Conservation (phyloP, 1,284 basidiomycete species). For the Puccinia brachypodii region DNA sequence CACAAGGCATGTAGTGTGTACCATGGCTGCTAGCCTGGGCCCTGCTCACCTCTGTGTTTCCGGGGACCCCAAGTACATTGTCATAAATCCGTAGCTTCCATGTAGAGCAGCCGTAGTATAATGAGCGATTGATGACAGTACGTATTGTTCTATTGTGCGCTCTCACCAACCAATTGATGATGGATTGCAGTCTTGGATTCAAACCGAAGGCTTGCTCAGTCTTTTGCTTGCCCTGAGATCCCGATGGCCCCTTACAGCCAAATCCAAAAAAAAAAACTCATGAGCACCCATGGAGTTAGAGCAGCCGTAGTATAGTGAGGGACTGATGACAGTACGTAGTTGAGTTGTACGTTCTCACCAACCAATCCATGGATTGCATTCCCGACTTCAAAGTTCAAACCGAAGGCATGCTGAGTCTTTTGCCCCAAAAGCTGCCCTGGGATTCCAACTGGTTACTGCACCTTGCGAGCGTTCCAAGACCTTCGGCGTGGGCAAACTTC, state of each 20-base stretch:
- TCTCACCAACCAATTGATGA: constrained; percentile 11
- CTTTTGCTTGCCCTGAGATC: neutral
- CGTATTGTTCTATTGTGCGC: neutral
- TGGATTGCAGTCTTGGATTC: neutral
- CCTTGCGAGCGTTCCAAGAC: neutral
- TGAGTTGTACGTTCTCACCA: no score
- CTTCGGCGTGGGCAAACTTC: neutral
- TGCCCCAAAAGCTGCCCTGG: neutral
- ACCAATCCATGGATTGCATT: no score
- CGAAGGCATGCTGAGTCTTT: no score
- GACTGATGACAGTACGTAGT: no score
- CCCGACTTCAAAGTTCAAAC: no score
- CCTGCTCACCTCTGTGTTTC: neutral
- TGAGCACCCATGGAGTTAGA: no score
- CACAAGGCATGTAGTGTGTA: neutral
- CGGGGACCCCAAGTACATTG: neutral
- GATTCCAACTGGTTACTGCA: neutral
- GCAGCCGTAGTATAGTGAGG: no score
- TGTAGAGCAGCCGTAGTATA: neutral
- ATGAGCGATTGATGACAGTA: neutral
- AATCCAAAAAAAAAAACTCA: no score
- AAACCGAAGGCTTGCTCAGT: constrained; percentile 3
- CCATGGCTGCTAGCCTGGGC: neutral
- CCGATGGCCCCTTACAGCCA: neutral
- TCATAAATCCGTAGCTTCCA: neutral